phyloP scores from a whole-genome alignment of 2,329 filamentous ascomycete species.

The Dothistroma septosporum region DNA sequence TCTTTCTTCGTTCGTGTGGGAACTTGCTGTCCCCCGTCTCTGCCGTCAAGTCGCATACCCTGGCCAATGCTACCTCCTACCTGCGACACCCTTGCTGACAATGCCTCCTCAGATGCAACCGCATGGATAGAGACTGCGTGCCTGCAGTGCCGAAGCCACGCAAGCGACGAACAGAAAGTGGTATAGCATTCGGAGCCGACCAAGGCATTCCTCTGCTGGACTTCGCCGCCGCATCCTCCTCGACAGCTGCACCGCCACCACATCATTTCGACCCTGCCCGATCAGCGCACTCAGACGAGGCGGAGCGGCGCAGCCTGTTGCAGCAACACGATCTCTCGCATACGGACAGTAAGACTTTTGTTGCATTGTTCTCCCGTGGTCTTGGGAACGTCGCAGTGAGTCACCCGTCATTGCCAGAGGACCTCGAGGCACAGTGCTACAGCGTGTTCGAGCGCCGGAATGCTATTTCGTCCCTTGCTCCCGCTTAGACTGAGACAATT shows the following conservation, averaged over 20 bases:
- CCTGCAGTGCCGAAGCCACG: constrained; percentile 27
- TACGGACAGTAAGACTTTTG: constrained; percentile 24
- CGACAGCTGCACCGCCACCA: constrained; percentile 6
- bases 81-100: constrained; percentile 8
- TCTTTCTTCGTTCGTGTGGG: background rate
- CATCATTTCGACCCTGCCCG: constrained; percentile 14
- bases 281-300: constrained; percentile 8
- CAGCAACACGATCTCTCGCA: constrained; percentile 23
- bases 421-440: no score
- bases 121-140: constrained; percentile 27
- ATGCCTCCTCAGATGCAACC: constrained; percentile 23
- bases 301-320: constrained; percentile 13
- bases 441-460: no score
- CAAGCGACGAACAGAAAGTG: constrained; percentile 24
- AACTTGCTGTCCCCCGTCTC: background rate
- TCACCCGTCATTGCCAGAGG: background rate
- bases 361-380: constrained; percentile 21
- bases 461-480: no score
- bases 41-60: background rate
- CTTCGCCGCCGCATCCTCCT: constrained; percentile 15
- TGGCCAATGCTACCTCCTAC: background rate
- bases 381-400: constrained; percentile 19
- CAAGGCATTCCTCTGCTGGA: constrained; percentile 21
- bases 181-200: constrained; percentile 16
- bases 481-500: no score